Evolutionary conservation across 306 rosid species (phyloP).

Genomic region (Cucurbita argyrosperma): DNA sequence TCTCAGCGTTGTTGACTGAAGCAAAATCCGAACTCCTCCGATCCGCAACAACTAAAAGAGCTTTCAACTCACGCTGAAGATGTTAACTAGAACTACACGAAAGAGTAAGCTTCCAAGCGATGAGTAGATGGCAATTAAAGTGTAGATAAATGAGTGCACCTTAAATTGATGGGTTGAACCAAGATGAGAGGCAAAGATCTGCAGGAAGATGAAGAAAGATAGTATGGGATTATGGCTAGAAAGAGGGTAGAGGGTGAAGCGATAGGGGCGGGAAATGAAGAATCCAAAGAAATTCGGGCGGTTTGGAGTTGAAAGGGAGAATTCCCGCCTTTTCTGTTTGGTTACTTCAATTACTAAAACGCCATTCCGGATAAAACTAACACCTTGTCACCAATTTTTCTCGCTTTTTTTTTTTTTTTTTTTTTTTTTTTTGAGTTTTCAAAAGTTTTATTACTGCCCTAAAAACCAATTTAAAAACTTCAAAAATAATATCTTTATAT

Average conservation of each 20-base stretch:
- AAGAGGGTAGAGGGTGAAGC: neutral
- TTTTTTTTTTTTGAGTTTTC: too few species aligned
- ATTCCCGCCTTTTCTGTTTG: conserved; percentile 6
- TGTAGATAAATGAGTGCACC: neutral
- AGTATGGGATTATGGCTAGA: neutral
- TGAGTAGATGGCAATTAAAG: neutral
- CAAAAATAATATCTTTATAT: too few species aligned
- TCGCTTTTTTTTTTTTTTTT: too few species aligned
- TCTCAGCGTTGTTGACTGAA: neutral
- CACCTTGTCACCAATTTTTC: too few species aligned
- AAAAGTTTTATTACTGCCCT: too few species aligned
- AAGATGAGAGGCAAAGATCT: neutral
- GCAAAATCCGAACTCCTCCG: neutral
- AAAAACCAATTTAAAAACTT: too few species aligned
- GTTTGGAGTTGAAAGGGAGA: neutral
- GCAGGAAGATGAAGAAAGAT: neutral
- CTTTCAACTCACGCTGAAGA: neutral
- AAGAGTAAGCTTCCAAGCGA: neutral
- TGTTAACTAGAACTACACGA: neutral
- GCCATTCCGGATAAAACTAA: neutral
- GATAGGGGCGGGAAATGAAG: neutral
- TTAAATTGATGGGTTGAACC: neutral
- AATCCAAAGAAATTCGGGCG: neutral
- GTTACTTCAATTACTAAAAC: neutral
- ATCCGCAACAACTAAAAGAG: neutral